A percentile compares a stretch with the other conserved stretches of the same genome.
Conservation (phyloP, 345 rosid species). For the Odontarrhena argentea region DNA sequence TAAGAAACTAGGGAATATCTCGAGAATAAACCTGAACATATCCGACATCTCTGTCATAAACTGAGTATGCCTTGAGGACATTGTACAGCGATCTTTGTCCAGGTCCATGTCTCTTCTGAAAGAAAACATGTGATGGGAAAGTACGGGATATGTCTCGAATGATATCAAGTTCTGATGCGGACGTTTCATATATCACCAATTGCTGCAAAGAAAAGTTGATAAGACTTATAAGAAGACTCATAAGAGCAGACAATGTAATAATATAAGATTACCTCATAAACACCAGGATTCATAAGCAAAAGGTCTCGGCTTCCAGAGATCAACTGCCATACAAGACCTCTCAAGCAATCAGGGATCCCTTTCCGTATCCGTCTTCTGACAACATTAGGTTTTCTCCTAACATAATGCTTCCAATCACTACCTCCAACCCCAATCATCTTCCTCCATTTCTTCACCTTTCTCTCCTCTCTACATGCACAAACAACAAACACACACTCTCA, state of each 20-base stretch:
- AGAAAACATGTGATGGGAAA: slow-evolving; percentile 96
- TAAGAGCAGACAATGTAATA: neutral
- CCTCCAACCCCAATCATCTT: slow-evolving; percentile 98
- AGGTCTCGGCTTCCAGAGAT: slow-evolving; percentile 94
- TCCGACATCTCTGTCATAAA: slow-evolving; percentile 93
- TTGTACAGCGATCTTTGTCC: slow-evolving; percentile 96
- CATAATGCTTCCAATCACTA: slow-evolving; percentile 97
- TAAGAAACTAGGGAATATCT: neutral
- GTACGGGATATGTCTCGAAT: slow-evolving; percentile 97
- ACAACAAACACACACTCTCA: slow-evolving; percentile 22
- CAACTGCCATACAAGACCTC: slow-evolving; percentile 99
- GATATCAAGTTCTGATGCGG: slow-evolving; percentile 93
- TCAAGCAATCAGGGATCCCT: slow-evolving; percentile 95
- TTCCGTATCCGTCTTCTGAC: slow-evolving; percentile 82
- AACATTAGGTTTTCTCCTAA: slow-evolving; percentile 81
- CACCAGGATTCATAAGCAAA: slow-evolving; percentile 94
- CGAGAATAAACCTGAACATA: slow-evolving; percentile 80
- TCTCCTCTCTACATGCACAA: slow-evolving; percentile 66
- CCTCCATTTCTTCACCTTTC: slow-evolving; percentile 92
- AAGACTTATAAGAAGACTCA: neutral
- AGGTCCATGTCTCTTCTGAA: slow-evolving; percentile 98
- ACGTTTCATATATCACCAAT: slow-evolving; percentile 87
- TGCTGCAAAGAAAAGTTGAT: slow-evolving; percentile 56
- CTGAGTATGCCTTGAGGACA: slow-evolving; percentile 96
- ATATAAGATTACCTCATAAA: slow-evolving; percentile 66